A percentile compares a stretch with the other conserved stretches of the same genome.
Evolutionary conservation across 192 early-diverging fungal species (phyloP).

Genomic region (Thamnidium elegans): DNA sequence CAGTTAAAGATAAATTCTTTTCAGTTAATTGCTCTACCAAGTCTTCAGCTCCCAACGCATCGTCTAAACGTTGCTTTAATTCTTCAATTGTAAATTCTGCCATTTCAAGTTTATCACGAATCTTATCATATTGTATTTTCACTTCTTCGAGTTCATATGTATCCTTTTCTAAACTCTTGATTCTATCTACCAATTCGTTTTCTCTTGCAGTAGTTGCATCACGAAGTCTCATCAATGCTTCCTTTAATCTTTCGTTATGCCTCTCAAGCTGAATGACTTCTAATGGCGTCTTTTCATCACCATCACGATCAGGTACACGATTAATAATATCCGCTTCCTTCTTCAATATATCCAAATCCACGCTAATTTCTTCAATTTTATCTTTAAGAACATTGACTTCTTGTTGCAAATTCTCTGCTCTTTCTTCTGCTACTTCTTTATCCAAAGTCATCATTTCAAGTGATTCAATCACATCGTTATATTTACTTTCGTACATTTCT

Average conservation of each 20-base stretch:
- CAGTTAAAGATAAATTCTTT: conserved; percentile 77
- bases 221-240: conserved; percentile 79
- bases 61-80: conserved; percentile 78
- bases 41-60: conserved; percentile 77
- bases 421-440: conserved; percentile 91
- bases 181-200: conserved; percentile 53
- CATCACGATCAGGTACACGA: conserved; percentile 30
- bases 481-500: conserved; percentile 63
- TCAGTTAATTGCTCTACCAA: conserved; percentile 80
- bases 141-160: conserved; percentile 53
- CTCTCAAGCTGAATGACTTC: conserved; percentile 67
- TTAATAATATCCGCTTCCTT: conserved; percentile 49
- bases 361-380: conserved; percentile 72
- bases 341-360: conserved; percentile 67
- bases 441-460: conserved; percentile 88
- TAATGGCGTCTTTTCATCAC: conserved; percentile 44
- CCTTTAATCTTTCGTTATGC: conserved; percentile 87
- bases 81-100: conserved; percentile 82
- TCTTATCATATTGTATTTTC: conserved; percentile 52
- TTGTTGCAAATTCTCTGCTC: conserved; percentile 69
- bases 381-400: conserved; percentile 73
- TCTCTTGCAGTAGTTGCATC: conserved; percentile 77
- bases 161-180: conserved; percentile 75
- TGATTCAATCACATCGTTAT: conserved; percentile 69
- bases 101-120: conserved; percentile 52